A percentile compares a stretch with the other conserved stretches of the same genome.
phyloP scores from a whole-genome alignment of 2,329 filamentous ascomycete genomes.

The Xylaria sp. region DNA sequence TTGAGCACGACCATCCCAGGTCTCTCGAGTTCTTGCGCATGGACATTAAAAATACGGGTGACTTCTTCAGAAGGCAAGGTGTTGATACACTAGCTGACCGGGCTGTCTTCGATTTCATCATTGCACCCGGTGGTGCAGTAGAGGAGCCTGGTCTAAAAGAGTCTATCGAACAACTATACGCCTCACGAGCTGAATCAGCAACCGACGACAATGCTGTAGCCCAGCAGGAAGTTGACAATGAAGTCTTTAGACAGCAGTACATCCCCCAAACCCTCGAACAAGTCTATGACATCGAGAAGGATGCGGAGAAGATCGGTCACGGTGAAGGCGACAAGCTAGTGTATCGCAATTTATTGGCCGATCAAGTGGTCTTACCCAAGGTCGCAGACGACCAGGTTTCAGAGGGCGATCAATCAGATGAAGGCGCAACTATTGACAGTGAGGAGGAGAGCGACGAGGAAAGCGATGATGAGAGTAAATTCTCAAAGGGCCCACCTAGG shows the following conservation, averaged over 20 bases:
- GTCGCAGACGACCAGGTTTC: conserved; percentile 47
- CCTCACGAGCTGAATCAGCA: conserved; percentile 60
- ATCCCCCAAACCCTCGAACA: conserved; percentile 96
- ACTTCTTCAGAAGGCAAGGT: conserved; percentile 89
- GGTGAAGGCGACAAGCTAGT: conserved; percentile 82
- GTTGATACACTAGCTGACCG: conserved; percentile 84
- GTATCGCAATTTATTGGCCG: conserved; percentile 85
- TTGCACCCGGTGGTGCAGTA: conserved; percentile 65
- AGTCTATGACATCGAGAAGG: conserved; percentile 95
- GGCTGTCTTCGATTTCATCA: conserved; percentile 86
- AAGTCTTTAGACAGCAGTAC: conserved; percentile 95
- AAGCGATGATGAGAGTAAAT: conserved; percentile 60
- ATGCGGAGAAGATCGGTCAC: conserved; percentile 78
- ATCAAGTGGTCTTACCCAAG: conserved; percentile 64
- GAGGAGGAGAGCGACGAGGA: conserved; percentile 56
- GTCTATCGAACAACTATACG: conserved; percentile 74
- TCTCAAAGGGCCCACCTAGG: conserved; percentile 74
- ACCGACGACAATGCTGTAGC: conserved; percentile 63
- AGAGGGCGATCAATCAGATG: conserved; percentile 57
- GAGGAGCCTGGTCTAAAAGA: conserved; percentile 70
- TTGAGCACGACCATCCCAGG: conserved; percentile 94
- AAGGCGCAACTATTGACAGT: conserved; percentile 58
- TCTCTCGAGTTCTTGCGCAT: conserved; percentile 94
- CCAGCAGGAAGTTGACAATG: conserved; percentile 80
- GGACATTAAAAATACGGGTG: conserved; percentile 97